Evolutionary conservation across 1,284 basidiomycete genomes (phyloP), one percentile per base, ranked within the genome.

Genomic region (Cryptococcus floricola): DNA sequence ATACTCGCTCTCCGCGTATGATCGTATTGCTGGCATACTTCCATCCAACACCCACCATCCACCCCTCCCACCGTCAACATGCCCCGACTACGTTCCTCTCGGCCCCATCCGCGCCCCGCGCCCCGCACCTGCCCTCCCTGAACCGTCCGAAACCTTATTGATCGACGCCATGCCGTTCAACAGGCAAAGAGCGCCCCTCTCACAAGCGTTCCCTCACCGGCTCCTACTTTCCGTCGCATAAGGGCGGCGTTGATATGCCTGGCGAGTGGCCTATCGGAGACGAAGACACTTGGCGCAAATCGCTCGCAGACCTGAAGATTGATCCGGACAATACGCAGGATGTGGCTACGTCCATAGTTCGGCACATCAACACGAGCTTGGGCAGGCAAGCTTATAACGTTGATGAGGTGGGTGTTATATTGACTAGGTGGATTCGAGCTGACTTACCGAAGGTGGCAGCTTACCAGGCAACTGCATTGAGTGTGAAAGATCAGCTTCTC

Each of bases 351-450:
- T 70, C 84, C n/a, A 81, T 94, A 65, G 88, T 93, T 39, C 83
- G 85, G 66, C 89, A 93, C 71, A 70, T 92, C 50, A 88, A 91
- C 66, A 91, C 90, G 0, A 88, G 89, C 12, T 81, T 96, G 52
- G 90, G 90, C 9, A 85, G 91, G 54, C 89, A 91, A 72, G 84
- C 91, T 1, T 87, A 87, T 81, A 95, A 91, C 71, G 79, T 94
- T 52, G 90, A 92, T 74, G 81, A 87, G 63, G 79, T 88, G 50
- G 86, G 89, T 60, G 31, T 1, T 6, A 10, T 28, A 14, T 50
- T 10, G 18, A 14, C 25, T 6, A 14, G 50, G 7, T 42, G 9
- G 19, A n/a, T 16, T 37, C 25, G 38, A 23, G 5, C 43, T 18
- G 31, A 38, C 25, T 53, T 8, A 5, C 12, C 27, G 4, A 45